A percentile compares a stretch with the other conserved stretches of the same genome.
Conservation (phyloP, 139 green algal species). For the Spirogloea muscicola region DNA sequence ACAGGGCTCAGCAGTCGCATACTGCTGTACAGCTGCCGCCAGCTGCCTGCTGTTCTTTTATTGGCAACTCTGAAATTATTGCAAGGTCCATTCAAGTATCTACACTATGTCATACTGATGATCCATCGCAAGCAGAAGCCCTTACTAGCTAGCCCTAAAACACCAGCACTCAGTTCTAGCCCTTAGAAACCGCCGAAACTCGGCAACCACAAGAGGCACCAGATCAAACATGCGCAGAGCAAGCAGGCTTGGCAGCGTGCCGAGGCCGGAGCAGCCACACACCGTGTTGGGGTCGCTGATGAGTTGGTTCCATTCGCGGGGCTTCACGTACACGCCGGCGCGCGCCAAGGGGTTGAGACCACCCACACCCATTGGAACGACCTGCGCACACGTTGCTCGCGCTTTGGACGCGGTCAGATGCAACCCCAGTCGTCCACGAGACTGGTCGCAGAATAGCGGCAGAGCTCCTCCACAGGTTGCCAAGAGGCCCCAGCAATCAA, state of each 20-base stretch:
- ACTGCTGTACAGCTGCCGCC: neutral
- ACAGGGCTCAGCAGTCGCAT: neutral
- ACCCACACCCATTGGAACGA: slow-evolving; percentile 3
- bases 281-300: slow-evolving; percentile 21
- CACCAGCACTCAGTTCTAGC: neutral
- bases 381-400: neutral
- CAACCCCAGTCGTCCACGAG: too few species aligned
- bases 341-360: neutral
- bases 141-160: neutral
- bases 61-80: neutral
- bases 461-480: neutral
- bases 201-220: too few species aligned
- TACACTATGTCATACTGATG: neutral
- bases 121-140: neutral
- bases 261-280: neutral
- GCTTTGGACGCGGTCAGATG: too few species aligned
- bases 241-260: neutral
- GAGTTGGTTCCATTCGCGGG: slow-evolving; percentile 25
- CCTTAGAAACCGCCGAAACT: neutral
- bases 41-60: neutral
- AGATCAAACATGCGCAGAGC: too few species aligned
- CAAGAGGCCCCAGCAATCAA: neutral
- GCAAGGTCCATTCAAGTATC: neutral
- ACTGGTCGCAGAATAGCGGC: neutral
- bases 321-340: slow-evolving; percentile 26